Percentiles rank a stretch among this genome's conserved stretches.
Evolutionary conservation across 2,329 filamentous ascomycete genomes (phyloP).

Genomic region (Albophoma yamanashiensis): DNA sequence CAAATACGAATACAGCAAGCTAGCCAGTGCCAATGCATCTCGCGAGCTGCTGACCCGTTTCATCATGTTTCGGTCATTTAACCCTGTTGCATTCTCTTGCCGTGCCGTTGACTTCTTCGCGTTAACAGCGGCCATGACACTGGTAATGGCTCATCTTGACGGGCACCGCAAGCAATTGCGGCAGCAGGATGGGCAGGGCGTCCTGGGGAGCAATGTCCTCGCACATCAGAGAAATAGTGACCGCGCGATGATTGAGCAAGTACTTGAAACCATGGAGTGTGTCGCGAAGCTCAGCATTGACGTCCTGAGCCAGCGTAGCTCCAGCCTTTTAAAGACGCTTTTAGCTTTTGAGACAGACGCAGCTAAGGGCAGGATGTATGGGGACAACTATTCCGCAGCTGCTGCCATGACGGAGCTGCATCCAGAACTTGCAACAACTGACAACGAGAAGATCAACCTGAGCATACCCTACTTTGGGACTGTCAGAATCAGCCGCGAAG

Average conservation of each 20-base stretch:
- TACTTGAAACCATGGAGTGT: background rate
- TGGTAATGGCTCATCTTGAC: conserved; percentile 26
- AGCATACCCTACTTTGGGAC: background rate
- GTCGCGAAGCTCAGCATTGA: background rate
- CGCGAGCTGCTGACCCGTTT: conserved; percentile 14
- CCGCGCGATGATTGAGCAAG: conserved; percentile 4
- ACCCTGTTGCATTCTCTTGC: conserved; percentile 17
- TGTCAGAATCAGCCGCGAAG: background rate
- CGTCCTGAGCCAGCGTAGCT: background rate
- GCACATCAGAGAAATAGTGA: conserved; percentile 5
- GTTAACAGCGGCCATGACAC: conserved; percentile 23
- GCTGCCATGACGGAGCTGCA: background rate
- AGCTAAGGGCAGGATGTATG: background rate
- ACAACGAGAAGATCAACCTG: background rate
- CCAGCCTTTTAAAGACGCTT: background rate
- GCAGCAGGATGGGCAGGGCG: background rate
- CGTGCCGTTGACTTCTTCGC: conserved; percentile 26
- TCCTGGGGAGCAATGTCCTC: background rate
- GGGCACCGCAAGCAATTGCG: conserved; percentile 8
- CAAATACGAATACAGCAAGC: background rate
- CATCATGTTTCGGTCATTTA: conserved; percentile 20
- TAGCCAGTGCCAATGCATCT: background rate
- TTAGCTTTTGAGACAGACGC: background rate
- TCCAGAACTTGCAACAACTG: background rate
- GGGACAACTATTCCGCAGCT: background rate